Base-by-base conservation (phyloP, 1,284 basidiomycete species). In the Takashimella tepidaria region DNA sequence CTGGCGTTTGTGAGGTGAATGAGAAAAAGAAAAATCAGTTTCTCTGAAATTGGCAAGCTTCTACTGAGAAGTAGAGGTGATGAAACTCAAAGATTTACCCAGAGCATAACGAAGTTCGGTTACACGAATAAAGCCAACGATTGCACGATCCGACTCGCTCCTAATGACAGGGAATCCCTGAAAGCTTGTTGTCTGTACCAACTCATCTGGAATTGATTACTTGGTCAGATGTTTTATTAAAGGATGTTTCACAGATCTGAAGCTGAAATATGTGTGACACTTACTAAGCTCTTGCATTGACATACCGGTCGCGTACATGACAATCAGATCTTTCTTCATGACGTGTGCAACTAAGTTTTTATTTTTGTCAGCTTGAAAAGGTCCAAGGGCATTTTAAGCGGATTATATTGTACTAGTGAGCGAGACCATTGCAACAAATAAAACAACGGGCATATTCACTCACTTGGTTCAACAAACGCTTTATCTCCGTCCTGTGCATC, bases 401-500 rank as follows among this genome's bases (percentile, higher is more conserved):
- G n/a, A n/a, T n/a, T n/a, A n/a, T n/a, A n/a, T n/a, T n/a, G n/a
- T n/a, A n/a, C n/a, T n/a, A n/a, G n/a, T n/a, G n/a, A n/a, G n/a
- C n/a, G n/a, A 21, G 42, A 11, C 8, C n/a, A n/a, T n/a, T n/a
- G n/a, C n/a, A n/a, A n/a, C n/a, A n/a, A n/a, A 37, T n/a, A 2
- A 2, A 4, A 37, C 10, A 44, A 11, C 22, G 5, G 37, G n/a
- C 4, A 41, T 20, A 26, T n/a, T n/a, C n/a, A 64, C 72, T 65
- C 66, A 88, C 95, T 92, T 46, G 89, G 83, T 45, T 92, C 86
- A 64, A 95, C 86, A 67, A 89, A 95, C 0, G 87, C 84, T 68
- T 92, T 87, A 67, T 96, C 90, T 66, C 90, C 88, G 61, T 95
- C 89, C 67, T 95, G 89, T 69, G 92, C 92, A 73, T 92, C 89